Evolutionary conservation across 2,329 filamentous ascomycete genomes (phyloP).

Genomic region (Septoria petroselini): DNA sequence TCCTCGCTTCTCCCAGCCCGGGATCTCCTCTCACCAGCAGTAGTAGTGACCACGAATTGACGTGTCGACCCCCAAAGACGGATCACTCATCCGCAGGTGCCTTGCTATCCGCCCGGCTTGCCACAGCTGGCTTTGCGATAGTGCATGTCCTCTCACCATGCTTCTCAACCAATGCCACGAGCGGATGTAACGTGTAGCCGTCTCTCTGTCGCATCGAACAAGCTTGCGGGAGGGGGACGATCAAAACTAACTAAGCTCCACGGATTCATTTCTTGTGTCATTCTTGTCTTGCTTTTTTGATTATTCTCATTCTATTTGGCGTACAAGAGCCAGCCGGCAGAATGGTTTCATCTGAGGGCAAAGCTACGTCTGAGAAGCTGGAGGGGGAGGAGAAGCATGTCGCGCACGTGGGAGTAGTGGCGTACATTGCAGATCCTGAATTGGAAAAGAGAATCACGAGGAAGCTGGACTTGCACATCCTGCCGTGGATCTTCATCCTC

Average conservation of each 20-base stretch:
- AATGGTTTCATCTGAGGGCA: conserved; percentile 13
- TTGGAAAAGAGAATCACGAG: conserved; percentile 37
- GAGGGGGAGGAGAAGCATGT: conserved; percentile 17
- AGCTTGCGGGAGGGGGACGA: neutral
- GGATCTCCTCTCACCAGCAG: too few species aligned
- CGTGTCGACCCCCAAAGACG: neutral
- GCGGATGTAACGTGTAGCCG: neutral
- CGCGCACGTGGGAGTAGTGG: neutral
- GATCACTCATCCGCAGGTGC: neutral
- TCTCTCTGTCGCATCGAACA: neutral
- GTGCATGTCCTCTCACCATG: too few species aligned
- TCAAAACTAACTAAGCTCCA: neutral
- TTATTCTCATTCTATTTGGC: neutral
- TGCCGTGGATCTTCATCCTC: conserved; percentile 48
- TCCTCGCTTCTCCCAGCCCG: too few species aligned
- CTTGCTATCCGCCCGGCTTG: neutral
- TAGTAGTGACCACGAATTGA: neutral
- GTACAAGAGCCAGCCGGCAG: too few species aligned
- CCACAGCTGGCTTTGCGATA: neutral
- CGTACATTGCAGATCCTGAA: conserved; percentile 8
- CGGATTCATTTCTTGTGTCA: neutral
- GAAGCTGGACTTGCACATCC: conserved; percentile 44
- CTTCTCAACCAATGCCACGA: neutral
- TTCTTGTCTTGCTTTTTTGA: neutral
- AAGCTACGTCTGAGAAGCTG: conserved; percentile 10